phyloP scores from a whole-genome alignment of 83 land plant species.

The Picea abies region DNA sequence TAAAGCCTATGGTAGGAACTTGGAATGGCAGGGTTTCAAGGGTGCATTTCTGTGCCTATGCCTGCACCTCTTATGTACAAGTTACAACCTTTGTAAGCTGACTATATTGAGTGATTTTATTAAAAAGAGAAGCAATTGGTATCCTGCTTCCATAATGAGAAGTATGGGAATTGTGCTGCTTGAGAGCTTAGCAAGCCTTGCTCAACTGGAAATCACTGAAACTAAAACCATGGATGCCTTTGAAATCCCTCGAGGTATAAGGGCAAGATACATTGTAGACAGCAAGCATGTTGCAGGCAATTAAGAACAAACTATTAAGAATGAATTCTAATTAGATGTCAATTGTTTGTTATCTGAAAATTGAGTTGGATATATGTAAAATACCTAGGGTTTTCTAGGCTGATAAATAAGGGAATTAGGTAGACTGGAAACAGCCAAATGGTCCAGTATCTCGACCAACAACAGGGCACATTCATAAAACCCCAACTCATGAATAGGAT shows the following conservation, averaged over 20 bases:
- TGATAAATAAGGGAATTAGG: too few relatives aligned
- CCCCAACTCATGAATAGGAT: too few relatives aligned
- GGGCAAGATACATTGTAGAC: not conserved
- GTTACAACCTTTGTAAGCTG: not conserved
- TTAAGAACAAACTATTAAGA: too few relatives aligned
- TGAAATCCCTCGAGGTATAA: not conserved
- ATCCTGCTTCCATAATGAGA: not conserved
- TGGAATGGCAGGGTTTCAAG: not conserved
- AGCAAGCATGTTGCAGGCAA: too few relatives aligned
- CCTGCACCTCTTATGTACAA: not conserved
- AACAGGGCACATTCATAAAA: too few relatives aligned
- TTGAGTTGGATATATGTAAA: too few relatives aligned
- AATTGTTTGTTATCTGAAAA: too few relatives aligned
- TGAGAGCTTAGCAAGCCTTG: not conserved
- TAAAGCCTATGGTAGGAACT: not conserved
- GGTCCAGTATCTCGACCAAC: too few relatives aligned
- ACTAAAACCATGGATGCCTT: not conserved
- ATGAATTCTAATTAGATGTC: too few relatives aligned
- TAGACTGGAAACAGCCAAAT: too few relatives aligned
- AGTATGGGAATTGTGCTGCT: not conserved
- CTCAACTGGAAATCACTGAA: not conserved
- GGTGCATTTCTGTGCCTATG: not conserved
- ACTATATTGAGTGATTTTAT: not conserved
- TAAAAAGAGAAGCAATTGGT: not conserved
- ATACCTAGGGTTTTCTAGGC: too few relatives aligned